These are phyloP conservation scores for Firmiana major DNA, from an alignment of 345 rosid species.

Conservation along the genomic window DNA sequence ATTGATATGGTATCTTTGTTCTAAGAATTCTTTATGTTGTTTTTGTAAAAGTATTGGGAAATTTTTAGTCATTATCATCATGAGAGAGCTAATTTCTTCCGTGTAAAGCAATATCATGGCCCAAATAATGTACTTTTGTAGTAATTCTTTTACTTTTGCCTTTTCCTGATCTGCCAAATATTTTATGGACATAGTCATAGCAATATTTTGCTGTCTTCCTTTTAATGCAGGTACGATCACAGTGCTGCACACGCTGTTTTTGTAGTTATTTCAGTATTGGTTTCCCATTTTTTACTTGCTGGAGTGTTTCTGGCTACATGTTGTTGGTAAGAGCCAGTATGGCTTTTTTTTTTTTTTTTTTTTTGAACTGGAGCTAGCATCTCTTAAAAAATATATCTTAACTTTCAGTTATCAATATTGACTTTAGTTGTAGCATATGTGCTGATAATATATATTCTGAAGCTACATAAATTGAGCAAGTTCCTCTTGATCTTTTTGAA, in stretches of 20 bases:
- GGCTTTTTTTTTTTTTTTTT: not conserved
- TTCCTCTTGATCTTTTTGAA: not conserved
- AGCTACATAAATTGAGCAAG: not conserved
- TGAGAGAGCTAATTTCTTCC: not conserved
- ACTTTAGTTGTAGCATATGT: not conserved
- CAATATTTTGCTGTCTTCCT: constrained; percentile 7
- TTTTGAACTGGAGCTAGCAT: not conserved
- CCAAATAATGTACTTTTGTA: not conserved
- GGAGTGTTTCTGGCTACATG: constrained; percentile 77
- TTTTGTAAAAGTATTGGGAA: not conserved
- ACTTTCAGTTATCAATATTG: not conserved
- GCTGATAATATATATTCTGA: not conserved
- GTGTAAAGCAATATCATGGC: not conserved
- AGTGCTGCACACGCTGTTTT: constrained; percentile 75
- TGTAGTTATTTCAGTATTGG: constrained; percentile 72
- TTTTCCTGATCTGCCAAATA: not conserved
- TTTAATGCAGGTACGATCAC: constrained; percentile 81
- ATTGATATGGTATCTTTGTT: not conserved
- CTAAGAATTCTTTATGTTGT: not conserved
- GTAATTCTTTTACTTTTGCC: not conserved
- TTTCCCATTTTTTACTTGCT: constrained; percentile 73
- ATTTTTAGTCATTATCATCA: not conserved
- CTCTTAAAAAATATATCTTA: not conserved
- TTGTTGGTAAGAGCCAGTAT: constrained; percentile 67
- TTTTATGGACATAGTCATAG: not conserved